These are phyloP conservation scores for Coelastrella sp. DNA, from an alignment of 139 green algal genomes.

Conservation along the genomic window DNA sequence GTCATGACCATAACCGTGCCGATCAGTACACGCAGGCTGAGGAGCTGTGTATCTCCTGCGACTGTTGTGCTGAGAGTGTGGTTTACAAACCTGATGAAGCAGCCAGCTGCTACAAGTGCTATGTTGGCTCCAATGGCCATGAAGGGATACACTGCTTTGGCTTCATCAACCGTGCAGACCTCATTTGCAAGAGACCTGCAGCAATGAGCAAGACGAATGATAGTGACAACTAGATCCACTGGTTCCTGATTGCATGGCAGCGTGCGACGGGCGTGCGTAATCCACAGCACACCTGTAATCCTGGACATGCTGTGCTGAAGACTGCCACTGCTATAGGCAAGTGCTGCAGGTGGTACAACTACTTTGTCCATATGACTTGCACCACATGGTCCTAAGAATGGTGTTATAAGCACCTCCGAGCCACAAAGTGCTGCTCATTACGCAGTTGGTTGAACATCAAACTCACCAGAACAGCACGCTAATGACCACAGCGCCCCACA, in stretches of 20 bases:
- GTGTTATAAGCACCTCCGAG: too few species aligned
- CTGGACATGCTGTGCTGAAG: not conserved
- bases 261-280: too few species aligned
- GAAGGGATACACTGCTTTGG: slow-evolving; percentile 84
- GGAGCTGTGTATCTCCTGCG: slow-evolving; percentile 44
- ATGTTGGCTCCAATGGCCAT: slow-evolving; percentile 88
- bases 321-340: too few species aligned
- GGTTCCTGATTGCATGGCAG: slow-evolving; percentile 45
- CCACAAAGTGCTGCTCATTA: not conserved
- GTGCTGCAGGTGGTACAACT: too few species aligned
- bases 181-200: slow-evolving; percentile 64
- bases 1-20: slow-evolving; percentile 67
- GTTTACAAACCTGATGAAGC: slow-evolving; percentile 43
- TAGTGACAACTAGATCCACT: not conserved
- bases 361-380: too few species aligned
- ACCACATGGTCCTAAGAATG: too few species aligned
- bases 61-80: slow-evolving; percentile 20
- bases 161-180: slow-evolving; percentile 70
- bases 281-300: not conserved
- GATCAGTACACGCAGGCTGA: slow-evolving; percentile 67
- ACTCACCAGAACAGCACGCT: slow-evolving; percentile 87
- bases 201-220: not conserved
- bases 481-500: slow-evolving; percentile 91
- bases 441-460: not conserved
- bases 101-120: slow-evolving; percentile 66